Conservation (phyloP, 345 rosid genomes). For the Brassica juncea region DNA sequence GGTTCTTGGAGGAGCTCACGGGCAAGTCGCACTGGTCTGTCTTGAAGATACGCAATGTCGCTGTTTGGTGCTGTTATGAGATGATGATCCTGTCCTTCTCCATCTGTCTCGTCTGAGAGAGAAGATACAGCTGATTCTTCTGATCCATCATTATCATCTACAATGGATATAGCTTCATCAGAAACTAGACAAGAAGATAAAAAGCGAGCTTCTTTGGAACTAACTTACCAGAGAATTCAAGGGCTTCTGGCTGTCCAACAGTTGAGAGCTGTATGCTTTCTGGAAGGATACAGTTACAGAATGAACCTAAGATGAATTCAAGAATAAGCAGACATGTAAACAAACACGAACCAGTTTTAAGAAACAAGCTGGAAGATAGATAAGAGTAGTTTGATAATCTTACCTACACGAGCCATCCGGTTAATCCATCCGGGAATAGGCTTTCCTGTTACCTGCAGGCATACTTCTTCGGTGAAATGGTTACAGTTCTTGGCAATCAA, state of each 20-base stretch:
- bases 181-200: background rate
- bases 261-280: conserved; percentile 80
- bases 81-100: conserved; percentile 71
- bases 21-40: conserved; percentile 66
- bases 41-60: conserved; percentile 65
- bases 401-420: conserved; percentile 87
- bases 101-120: conserved; percentile 56
- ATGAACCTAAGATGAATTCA: conserved; percentile 62
- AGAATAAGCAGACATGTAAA: conserved; percentile 27
- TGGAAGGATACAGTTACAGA: conserved; percentile 91
- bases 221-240: conserved; percentile 63
- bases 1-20: conserved; percentile 45
- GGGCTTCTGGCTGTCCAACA: conserved; percentile 73
- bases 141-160: conserved; percentile 57
- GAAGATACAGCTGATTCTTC: conserved; percentile 65
- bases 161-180: conserved; percentile 3
- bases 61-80: conserved; percentile 67
- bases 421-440: conserved; percentile 96
- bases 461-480: conserved; percentile 88
- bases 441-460: conserved; percentile 75
- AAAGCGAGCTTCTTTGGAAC: conserved; percentile 12
- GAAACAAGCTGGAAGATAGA: background rate
- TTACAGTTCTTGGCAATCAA: conserved; percentile 96
- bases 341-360: background rate
- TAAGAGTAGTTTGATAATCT: conserved; percentile 31